Base-by-base conservation (phyloP, 768 basidiomycete species). In the Phaeotremella skinneri region DNA sequence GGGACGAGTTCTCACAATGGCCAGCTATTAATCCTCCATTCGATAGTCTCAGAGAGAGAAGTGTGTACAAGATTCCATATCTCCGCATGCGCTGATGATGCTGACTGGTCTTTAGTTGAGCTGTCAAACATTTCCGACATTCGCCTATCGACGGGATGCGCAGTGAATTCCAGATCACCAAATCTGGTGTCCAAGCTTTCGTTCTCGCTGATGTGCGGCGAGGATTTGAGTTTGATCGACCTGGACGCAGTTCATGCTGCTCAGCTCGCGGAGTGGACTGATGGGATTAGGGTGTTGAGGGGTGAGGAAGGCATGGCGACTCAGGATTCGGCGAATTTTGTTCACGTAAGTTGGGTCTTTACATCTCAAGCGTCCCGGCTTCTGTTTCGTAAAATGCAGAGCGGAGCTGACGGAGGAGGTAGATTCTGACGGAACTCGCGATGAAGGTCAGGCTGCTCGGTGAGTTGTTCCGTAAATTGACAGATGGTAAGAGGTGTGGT, bases 211-310 rank as follows among this genome's bases (percentile, higher is more conserved):
- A 66, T 73, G 54, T 50, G 58, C 7, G 67, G 63, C 30, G n/a
- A 39, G 3, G 69, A 70, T 11, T 27, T 59, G 32, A 70, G 69
- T 53, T 45, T 73, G 21, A 37, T 73, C n/a, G 72, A 73, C 47
- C 32, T 73, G 20, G 72, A 70, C 49, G 69, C 69, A 3, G 59
- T 73, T 16, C 72, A 73, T 50, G 60, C 62, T 17, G 67, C 66
- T 14, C 72, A 73, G 49, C 37, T 70, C 17, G 67, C 72, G n/a
- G 72, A 73, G 32, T 73, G 72, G 72, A 65, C 66, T 4, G 72
- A 73, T 55, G 72, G 72, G 3, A 49, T 73, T 20, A 60, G 67
- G 39, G 67, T 68, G 0, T 45, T 73, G 11, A 34, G 63, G n/a
- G 67, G 65, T n/a, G 69, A 68, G 54, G 56, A 53, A 0, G 69